A percentile compares a stretch with the other conserved stretches of the same genome.
Conservation (phyloP, 2,329 filamentous ascomycete species). For the Paracorniculantispora psalliotae region DNA sequence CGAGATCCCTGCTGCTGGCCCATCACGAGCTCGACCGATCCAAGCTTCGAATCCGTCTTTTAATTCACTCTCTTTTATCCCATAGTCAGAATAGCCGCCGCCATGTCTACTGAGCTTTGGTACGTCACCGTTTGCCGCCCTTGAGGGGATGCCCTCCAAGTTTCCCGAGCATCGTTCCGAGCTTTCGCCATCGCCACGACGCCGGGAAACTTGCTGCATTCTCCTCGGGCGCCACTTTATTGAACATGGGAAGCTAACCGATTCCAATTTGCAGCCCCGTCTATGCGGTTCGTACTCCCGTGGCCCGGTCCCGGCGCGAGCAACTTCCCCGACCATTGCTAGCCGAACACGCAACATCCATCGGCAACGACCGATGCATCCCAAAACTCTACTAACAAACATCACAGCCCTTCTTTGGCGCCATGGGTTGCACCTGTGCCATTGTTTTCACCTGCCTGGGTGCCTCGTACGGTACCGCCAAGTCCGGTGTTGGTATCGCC, state of each 20-base stretch:
- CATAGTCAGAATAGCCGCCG: constrained; percentile 36
- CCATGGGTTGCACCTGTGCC: constrained; percentile 94
- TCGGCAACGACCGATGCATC: not conserved
- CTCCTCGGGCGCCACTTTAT: not conserved
- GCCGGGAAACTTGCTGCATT: not conserved
- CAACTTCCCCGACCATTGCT: constrained; percentile 2
- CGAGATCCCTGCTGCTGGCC: constrained; percentile 3
- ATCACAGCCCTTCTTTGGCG: constrained; percentile 79
- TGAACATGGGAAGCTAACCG: constrained; percentile 38
- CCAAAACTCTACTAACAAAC: constrained; percentile 27
- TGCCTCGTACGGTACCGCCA: constrained; percentile 96
- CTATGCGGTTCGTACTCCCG: constrained; percentile 82
- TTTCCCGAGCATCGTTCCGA: constrained; percentile 16
- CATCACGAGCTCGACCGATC: constrained; percentile 12
- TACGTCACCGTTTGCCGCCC: constrained; percentile 46
- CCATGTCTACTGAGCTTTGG: constrained; percentile 79
- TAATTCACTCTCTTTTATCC: constrained; percentile 16
- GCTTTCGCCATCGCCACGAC: constrained; percentile 15
- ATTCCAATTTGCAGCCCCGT: constrained; percentile 64
- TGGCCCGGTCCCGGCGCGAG: constrained; percentile 11
- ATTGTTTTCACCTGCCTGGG: constrained; percentile 97
- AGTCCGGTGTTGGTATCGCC: constrained; percentile 97
- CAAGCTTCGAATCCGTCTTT: constrained; percentile 8
- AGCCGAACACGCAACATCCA: not conserved
- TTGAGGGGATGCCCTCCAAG: constrained; percentile 13